phyloP scores from a whole-genome alignment of 1,284 basidiomycete species.

The Afroboletus lepidellus region DNA sequence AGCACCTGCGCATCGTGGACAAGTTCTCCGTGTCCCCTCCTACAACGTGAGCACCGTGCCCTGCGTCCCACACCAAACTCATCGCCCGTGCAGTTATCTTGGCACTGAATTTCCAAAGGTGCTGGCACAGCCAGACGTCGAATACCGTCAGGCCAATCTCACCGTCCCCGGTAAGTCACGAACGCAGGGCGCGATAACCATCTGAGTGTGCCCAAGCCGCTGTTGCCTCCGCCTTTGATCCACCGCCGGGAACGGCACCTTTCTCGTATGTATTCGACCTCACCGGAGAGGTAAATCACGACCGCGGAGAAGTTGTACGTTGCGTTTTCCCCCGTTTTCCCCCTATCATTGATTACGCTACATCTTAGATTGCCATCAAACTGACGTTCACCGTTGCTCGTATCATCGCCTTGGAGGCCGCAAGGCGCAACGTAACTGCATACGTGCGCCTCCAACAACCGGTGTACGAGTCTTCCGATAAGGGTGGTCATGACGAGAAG shows the following conservation, averaged over 20 bases:
- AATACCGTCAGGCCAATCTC: slow-evolving; percentile 83
- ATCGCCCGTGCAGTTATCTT: slow-evolving; percentile 57
- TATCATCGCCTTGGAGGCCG: slow-evolving; percentile 67
- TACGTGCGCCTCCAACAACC: slow-evolving; percentile 81
- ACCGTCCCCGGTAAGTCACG: slow-evolving; percentile 59
- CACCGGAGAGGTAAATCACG: slow-evolving; percentile 77
- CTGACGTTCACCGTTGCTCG: slow-evolving; percentile 74
- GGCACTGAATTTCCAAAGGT: slow-evolving; percentile 74
- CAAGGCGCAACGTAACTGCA: slow-evolving; percentile 64
- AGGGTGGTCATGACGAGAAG: slow-evolving; percentile 67
- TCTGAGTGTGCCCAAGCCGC: slow-evolving; percentile 44
- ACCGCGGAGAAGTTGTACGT: slow-evolving; percentile 73
- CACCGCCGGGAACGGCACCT: slow-evolving; percentile 58
- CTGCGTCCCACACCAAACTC: slow-evolving; percentile 3
- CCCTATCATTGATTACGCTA: slow-evolving; percentile 7
- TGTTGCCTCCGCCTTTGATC: slow-evolving; percentile 66
- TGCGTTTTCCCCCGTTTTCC: slow-evolving; percentile 4
- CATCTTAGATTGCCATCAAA: slow-evolving; percentile 68
- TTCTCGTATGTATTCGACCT: slow-evolving; percentile 80
- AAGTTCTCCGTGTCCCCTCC: slow-evolving; percentile 82
- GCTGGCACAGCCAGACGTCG: slow-evolving; percentile 64
- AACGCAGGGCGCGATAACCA: not conserved
- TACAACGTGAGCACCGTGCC: slow-evolving; percentile 64
- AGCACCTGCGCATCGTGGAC: slow-evolving; percentile 81
- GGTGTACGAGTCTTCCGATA: slow-evolving; percentile 77